These are phyloP conservation scores for Amanita jacksonii DNA, from an alignment of 768 basidiomycete genomes.

Conservation along the genomic window DNA sequence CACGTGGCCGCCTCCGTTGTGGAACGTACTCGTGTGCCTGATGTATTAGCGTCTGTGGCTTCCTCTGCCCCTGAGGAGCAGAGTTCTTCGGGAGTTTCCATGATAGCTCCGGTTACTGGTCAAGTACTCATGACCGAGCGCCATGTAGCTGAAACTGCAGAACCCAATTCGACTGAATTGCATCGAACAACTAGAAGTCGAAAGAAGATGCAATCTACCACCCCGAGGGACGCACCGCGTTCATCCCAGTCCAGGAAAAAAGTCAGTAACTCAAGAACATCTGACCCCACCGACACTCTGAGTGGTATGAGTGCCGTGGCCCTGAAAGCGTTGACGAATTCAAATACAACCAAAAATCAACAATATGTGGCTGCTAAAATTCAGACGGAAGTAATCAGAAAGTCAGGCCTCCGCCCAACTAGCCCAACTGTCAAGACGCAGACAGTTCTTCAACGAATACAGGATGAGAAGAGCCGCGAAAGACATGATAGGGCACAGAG, in stretches of 20 bases:
- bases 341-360: conserved; percentile 70
- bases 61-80: too few relatives aligned
- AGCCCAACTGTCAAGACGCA: conserved; percentile 71
- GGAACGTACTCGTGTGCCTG: too few relatives aligned
- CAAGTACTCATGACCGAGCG: background rate
- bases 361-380: conserved; percentile 48
- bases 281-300: conserved; percentile 34
- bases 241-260: conserved; percentile 35
- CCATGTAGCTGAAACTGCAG: background rate
- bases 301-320: conserved; percentile 61
- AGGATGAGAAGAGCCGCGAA: conserved; percentile 48
- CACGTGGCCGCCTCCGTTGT: background rate
- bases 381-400: conserved; percentile 62
- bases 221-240: conserved; percentile 22
- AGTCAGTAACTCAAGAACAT: conserved; percentile 19
- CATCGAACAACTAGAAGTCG: conserved; percentile 47
- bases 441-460: conserved; percentile 56
- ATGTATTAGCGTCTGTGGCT: too few relatives aligned
- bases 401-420: conserved; percentile 61
- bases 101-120: background rate
- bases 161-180: background rate
- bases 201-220: conserved; percentile 26
- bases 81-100: background rate
- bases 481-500: conserved; percentile 52
- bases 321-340: conserved; percentile 57